These are phyloP conservation scores for Triangularia setosa DNA, from an alignment of 2,329 filamentous ascomycete genomes.

Conservation along the genomic window DNA sequence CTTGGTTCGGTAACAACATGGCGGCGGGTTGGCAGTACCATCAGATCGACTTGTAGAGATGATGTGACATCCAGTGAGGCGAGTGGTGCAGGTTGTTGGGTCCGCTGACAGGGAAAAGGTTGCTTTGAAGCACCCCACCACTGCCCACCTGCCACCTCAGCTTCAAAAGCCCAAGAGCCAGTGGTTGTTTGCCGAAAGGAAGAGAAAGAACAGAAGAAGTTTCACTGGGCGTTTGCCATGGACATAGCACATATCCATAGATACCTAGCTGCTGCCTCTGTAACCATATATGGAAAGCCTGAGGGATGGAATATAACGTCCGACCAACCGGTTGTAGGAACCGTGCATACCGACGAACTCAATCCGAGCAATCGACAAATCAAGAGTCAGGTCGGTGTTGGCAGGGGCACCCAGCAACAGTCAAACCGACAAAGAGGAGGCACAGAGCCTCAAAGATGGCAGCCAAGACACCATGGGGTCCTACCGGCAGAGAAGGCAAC, in stretches of 20 bases:
- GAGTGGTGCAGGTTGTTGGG: background rate
- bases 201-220: background rate
- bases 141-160: background rate
- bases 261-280: background rate
- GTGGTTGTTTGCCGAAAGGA: background rate
- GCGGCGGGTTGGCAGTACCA: background rate
- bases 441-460: background rate
- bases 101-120: background rate
- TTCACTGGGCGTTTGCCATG: background rate
- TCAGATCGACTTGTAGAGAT: background rate
- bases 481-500: background rate
- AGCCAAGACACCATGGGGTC: background rate
- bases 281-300: background rate
- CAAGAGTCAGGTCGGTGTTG: background rate
- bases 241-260: background rate
- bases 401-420: background rate
- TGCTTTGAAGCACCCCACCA: background rate
- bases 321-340: background rate
- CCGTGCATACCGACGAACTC: background rate
- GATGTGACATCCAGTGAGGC: background rate
- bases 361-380: background rate
- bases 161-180: background rate
- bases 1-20: background rate
- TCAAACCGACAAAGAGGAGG: background rate
- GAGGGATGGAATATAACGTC: background rate